phyloP scores from a whole-genome alignment of 202 grass and related monocot genomes.

The Zizania palustris region DNA sequence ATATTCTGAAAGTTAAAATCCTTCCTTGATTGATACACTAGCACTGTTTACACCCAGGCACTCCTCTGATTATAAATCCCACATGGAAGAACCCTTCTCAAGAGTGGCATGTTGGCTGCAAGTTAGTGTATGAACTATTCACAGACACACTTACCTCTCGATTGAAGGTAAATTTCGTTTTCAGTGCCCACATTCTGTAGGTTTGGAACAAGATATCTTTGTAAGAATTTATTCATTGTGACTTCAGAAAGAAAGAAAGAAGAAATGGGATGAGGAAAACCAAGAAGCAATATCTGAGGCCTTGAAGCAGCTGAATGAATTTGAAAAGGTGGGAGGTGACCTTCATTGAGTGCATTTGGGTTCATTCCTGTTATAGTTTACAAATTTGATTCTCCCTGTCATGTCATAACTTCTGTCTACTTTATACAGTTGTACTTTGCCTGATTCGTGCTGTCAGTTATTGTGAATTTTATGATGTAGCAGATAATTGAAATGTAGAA shows the following conservation, averaged over 20 bases:
- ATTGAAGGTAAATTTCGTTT: slow-evolving; percentile 69
- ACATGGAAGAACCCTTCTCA: slow-evolving; percentile 97
- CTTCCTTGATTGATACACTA: slow-evolving; percentile 34
- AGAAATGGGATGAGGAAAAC: slow-evolving; percentile 95
- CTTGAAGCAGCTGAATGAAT: slow-evolving; percentile 87
- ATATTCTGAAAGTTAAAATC: slow-evolving; percentile 26
- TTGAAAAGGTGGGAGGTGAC: slow-evolving; percentile 74
- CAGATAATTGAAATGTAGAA: slow-evolving; percentile 9
- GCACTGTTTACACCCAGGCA: slow-evolving; percentile 58
- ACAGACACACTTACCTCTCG: slow-evolving; percentile 78
- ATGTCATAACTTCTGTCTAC: slow-evolving; percentile 6
- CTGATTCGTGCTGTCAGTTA: slow-evolving; percentile 20
- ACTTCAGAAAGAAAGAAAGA: slow-evolving; percentile 89
- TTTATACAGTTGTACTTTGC: slow-evolving; percentile 27
- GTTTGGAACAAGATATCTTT: slow-evolving; percentile 24
- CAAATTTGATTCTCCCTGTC: slow-evolving; percentile 28
- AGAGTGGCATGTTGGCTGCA: slow-evolving; percentile 94
- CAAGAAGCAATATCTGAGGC: slow-evolving; percentile 93
- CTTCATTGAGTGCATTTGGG: not conserved
- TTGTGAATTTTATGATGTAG: slow-evolving; percentile 3
- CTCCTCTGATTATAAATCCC: slow-evolving; percentile 67
- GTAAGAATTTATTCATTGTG: slow-evolving; percentile 29
- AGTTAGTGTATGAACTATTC: slow-evolving; percentile 96
- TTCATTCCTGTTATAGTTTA: slow-evolving; percentile 12
- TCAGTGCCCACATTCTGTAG: slow-evolving; percentile 17